Evolutionary conservation across 345 rosid genomes (phyloP).

Genomic region (Salix suchowensis): DNA sequence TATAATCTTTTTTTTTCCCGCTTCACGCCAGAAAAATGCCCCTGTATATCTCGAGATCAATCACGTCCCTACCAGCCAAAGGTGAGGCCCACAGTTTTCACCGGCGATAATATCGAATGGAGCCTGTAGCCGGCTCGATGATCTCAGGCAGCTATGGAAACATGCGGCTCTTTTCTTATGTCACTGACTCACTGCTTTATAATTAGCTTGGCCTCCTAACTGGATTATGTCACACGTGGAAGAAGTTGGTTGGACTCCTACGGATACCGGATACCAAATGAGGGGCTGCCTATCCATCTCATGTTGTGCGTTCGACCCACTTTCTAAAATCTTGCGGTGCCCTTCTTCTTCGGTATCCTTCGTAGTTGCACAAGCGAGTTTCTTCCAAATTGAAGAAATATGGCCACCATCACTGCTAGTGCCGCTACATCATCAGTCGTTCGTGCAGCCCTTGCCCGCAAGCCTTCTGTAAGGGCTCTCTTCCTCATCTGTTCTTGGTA

Average conservation of each 20-base stretch:
- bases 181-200: not conserved
- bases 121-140: not conserved
- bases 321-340: not conserved
- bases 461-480: slow-evolving; percentile 33
- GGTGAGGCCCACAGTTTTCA: not conserved
- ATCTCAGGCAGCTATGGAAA: not conserved
- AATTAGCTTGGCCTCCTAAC: not conserved
- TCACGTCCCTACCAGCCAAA: too few species aligned
- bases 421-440: slow-evolving; percentile 47
- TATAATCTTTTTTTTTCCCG: too few species aligned
- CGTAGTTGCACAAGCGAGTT: not conserved
- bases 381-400: slow-evolving; percentile 25
- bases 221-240: slow-evolving; percentile 64
- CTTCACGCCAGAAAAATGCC: too few species aligned
- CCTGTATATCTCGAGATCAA: too few species aligned
- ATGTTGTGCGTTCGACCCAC: slow-evolving; percentile 6
- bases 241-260: slow-evolving; percentile 36
- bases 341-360: not conserved
- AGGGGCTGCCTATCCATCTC: slow-evolving; percentile 17
- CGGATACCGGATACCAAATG: slow-evolving; percentile 56
- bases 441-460: slow-evolving; percentile 40
- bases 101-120: not conserved
- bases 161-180: not conserved
- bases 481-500: slow-evolving; percentile 61
- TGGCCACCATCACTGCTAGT: slow-evolving; percentile 56